These are phyloP conservation scores for Albugo laibachii DNA, from an alignment of 352 stramenopile genomes.

Conservation along the genomic window DNA sequence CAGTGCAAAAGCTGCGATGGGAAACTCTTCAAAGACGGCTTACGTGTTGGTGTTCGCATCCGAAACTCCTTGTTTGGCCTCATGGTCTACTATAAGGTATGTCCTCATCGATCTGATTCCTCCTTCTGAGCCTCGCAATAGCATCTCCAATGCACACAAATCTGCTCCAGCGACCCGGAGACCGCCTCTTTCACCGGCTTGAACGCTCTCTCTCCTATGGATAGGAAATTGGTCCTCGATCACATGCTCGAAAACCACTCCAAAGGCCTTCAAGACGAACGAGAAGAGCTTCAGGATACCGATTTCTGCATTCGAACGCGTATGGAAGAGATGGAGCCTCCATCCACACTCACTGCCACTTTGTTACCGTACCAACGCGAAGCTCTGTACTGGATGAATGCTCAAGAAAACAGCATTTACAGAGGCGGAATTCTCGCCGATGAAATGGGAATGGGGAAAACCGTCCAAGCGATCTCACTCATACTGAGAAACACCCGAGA, in stretches of 20 bases:
- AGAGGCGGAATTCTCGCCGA: conserved; percentile 93
- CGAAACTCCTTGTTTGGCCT: conserved; percentile 63
- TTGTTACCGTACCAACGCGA: conserved; percentile 99
- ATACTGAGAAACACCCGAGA: conserved; percentile 85
- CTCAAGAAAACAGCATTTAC: conserved; percentile 81
- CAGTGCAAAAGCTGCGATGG: conserved; percentile 66
- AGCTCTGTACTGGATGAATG: conserved; percentile 88
- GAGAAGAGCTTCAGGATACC: conserved; percentile 34
- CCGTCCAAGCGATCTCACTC: conserved; percentile 91
- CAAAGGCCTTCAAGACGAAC: conserved; percentile 38
- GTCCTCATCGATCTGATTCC: conserved; percentile 1
- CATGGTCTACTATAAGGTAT: conserved; percentile 67
- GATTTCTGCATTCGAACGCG: conserved; percentile 51
- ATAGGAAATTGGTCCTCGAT: conserved; percentile 22
- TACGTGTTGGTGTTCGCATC: conserved; percentile 39
- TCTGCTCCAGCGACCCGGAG: conserved; percentile 9
- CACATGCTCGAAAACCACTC: conserved; percentile 41
- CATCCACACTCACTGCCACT: conserved; percentile 48
- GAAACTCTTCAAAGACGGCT: conserved; percentile 17
- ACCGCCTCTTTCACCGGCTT: conserved; percentile 10
- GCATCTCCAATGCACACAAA: conserved; percentile 24
- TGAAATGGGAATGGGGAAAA: conserved; percentile 98
- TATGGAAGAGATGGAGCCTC: conserved; percentile 51
- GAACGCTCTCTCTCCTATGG: conserved; percentile 13
- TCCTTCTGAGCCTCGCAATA: conserved; percentile 1